These are phyloP conservation scores for Umbelopsis vinacea DNA, from an alignment of 192 early-diverging fungal species.

Conservation along the genomic window DNA sequence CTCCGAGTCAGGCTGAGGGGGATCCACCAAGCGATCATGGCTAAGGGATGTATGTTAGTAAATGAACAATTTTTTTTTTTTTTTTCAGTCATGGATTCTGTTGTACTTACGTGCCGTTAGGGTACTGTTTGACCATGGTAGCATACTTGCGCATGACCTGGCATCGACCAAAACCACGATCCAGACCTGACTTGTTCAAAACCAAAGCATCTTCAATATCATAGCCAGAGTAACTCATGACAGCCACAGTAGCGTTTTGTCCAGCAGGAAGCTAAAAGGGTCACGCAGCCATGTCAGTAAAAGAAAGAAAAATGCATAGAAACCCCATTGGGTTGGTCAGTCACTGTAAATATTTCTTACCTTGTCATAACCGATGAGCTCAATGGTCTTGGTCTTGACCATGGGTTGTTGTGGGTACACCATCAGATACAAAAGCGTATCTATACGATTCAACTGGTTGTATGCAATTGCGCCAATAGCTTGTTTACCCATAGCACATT, in stretches of 20 bases:
- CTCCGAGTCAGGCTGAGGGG: slow-evolving; percentile 45
- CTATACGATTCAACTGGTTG: slow-evolving; percentile 93
- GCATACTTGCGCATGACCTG: slow-evolving; percentile 91
- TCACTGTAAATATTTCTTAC: slow-evolving; percentile 37
- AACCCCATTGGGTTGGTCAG: neutral
- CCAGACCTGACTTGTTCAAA: slow-evolving; percentile 81
- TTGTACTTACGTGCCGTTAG: slow-evolving; percentile 72
- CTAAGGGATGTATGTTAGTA: neutral
- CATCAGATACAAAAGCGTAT: slow-evolving; percentile 94
- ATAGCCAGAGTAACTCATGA: slow-evolving; percentile 98
- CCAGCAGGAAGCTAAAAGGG: slow-evolving; percentile 70
- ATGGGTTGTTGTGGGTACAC: slow-evolving; percentile 97
- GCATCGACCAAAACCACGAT: slow-evolving; percentile 96
- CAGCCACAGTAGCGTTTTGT: slow-evolving; percentile 92
- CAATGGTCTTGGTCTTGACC: slow-evolving; percentile 97
- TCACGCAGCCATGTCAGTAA: neutral
- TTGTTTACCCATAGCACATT: slow-evolving; percentile 99
- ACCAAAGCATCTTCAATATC: slow-evolving; percentile 99
- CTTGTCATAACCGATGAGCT: slow-evolving; percentile 97
- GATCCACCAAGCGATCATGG: slow-evolving; percentile 77
- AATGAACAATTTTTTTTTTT: neutral
- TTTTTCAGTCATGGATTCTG: neutral
- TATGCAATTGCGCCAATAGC: slow-evolving; percentile 97
- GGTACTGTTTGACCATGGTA: slow-evolving; percentile 85
- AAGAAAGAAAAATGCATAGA: slow-evolving; percentile 10